A percentile compares a stretch with the other conserved stretches of the same genome.
Conservation (phyloP, 2,329 filamentous ascomycete species). For the Penicillium hordei region DNA sequence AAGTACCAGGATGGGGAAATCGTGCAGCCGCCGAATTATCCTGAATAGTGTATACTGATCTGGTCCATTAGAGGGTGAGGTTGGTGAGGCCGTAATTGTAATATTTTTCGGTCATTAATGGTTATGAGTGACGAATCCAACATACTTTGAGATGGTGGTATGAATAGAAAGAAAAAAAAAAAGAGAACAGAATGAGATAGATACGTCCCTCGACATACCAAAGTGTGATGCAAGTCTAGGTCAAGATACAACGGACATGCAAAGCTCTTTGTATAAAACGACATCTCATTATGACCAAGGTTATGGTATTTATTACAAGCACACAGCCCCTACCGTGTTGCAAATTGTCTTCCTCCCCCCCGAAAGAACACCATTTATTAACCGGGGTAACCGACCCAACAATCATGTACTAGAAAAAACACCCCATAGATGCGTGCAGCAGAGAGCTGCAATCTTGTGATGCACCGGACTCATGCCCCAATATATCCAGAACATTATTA, state of each 20-base stretch:
- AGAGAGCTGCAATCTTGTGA: slow-evolving; percentile 11
- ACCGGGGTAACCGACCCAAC: slow-evolving; percentile 7
- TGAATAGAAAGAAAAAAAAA: background rate
- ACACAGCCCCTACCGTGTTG: background rate
- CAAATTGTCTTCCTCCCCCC: background rate
- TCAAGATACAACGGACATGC: background rate
- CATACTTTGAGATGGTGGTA: background rate
- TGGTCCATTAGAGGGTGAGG: background rate
- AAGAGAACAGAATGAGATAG: no score
- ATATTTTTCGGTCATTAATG: background rate
- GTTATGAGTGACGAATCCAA: slow-evolving; percentile 11
- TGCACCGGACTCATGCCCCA: slow-evolving; percentile 1
- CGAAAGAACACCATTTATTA: slow-evolving; percentile 5
- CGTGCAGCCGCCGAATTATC: slow-evolving; percentile 43
- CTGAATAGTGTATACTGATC: slow-evolving; percentile 27
- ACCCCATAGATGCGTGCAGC: slow-evolving; percentile 6
- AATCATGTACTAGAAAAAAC: slow-evolving; percentile 29
- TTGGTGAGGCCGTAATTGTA: background rate
- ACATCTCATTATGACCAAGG: background rate
- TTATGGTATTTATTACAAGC: slow-evolving; percentile 5
- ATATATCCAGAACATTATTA: slow-evolving; percentile 25
- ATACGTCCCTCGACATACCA: background rate
- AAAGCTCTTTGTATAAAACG: background rate
- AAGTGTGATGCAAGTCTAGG: background rate
- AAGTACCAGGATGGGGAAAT: slow-evolving; percentile 44